Percentiles rank a stretch among this genome's conserved stretches.
phyloP scores from a whole-genome alignment of 768 basidiomycete genomes.

The Coprinopsis strossmayeri region DNA sequence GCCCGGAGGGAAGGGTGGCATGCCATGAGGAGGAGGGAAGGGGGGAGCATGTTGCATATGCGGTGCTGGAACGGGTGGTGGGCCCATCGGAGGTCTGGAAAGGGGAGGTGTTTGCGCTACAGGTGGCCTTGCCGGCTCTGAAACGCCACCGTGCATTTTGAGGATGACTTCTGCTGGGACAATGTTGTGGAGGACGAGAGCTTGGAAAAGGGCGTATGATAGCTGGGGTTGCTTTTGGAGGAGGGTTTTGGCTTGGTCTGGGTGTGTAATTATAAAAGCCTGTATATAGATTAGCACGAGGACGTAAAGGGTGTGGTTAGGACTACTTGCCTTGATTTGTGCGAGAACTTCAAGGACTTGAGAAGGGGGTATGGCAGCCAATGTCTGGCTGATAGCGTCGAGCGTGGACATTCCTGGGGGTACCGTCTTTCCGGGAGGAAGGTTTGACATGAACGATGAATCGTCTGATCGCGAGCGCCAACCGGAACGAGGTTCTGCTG shows the following conservation, averaged over 20 bases:
- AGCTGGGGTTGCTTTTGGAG: slow-evolving; percentile 86
- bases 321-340: slow-evolving; percentile 87
- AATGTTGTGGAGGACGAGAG: slow-evolving; percentile 87
- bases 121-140: background rate
- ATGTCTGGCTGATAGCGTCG: slow-evolving; percentile 79
- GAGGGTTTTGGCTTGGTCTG: slow-evolving; percentile 80
- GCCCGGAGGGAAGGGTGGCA: slow-evolving; percentile 19
- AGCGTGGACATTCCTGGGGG: slow-evolving; percentile 64
- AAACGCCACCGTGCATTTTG: slow-evolving; percentile 47
- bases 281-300: slow-evolving; percentile 24
- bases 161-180: slow-evolving; percentile 83
- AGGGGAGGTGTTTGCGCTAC: background rate
- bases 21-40: slow-evolving; percentile 21
- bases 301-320: slow-evolving; percentile 10
- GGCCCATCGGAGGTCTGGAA: slow-evolving; percentile 14
- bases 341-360: slow-evolving; percentile 91
- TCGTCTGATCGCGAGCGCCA: slow-evolving; percentile 41
- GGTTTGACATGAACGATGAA: slow-evolving; percentile 51
- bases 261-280: slow-evolving; percentile 89
- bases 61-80: slow-evolving; percentile 15
- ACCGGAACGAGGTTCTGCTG: slow-evolving; percentile 46
- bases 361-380: slow-evolving; percentile 76
- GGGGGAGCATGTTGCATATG: slow-evolving; percentile 45
- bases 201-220: slow-evolving; percentile 94
- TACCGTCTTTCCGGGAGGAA: slow-evolving; percentile 75